Percentiles rank a stretch among this genome's conserved stretches.
Evolutionary conservation across 768 basidiomycete genomes (phyloP).

Genomic region (Agrocybe praecox): DNA sequence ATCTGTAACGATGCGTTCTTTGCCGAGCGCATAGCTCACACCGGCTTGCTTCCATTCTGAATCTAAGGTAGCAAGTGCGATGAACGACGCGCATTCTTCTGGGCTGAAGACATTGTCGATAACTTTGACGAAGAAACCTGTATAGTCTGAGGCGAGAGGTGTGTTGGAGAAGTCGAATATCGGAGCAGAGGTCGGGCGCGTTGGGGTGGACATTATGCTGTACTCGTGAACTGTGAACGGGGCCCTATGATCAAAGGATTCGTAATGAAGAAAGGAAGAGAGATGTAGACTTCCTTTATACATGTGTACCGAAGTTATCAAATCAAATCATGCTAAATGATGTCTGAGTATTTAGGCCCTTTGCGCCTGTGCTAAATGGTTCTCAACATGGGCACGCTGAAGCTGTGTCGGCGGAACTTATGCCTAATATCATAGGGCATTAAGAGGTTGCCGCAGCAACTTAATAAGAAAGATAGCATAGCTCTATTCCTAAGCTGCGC

Average conservation of each 20-base stretch:
- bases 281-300: too few relatives aligned
- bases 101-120: conserved; percentile 43
- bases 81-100: conserved; percentile 41
- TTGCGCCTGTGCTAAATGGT: too few relatives aligned
- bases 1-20: conserved; percentile 34
- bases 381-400: too few relatives aligned
- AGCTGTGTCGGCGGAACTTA: too few relatives aligned
- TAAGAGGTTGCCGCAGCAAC: too few relatives aligned
- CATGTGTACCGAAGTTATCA: too few relatives aligned
- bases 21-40: conserved; percentile 28
- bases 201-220: background rate
- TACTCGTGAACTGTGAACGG: background rate
- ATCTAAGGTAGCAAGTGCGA: conserved; percentile 36
- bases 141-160: conserved; percentile 32
- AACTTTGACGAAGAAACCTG: conserved; percentile 41
- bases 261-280: too few relatives aligned
- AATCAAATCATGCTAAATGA: too few relatives aligned
- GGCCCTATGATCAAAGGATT: too few relatives aligned
- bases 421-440: too few relatives aligned
- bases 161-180: conserved; percentile 42
- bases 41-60: conserved; percentile 40
- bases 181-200: conserved; percentile 11
- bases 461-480: background rate
- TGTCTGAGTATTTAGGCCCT: too few relatives aligned
- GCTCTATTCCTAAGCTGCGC: background rate